Evolutionary conservation across 306 rosid genomes (phyloP).

Genomic region (Gleditsia sinensis): DNA sequence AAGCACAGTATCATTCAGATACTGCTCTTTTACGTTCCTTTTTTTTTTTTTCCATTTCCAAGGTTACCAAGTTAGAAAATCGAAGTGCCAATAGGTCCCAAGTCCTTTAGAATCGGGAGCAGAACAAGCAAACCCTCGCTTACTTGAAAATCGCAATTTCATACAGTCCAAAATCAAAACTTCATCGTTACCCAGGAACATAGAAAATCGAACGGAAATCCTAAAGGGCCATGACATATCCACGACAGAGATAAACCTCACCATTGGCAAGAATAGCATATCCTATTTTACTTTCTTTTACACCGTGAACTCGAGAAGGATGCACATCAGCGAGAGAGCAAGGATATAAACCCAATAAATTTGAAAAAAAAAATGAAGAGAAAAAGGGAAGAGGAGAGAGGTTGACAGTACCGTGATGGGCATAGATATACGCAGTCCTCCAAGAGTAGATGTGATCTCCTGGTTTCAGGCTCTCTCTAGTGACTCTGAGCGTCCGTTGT

Average conservation of each 20-base stretch:
- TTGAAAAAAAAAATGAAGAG: neutral
- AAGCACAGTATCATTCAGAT: neutral
- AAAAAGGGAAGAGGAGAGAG: neutral
- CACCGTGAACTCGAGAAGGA: neutral
- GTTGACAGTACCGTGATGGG: slow-evolving; percentile 77
- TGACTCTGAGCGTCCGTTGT: slow-evolving; percentile 50
- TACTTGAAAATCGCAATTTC: slow-evolving; percentile 1
- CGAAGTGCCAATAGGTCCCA: neutral
- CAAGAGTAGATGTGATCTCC: slow-evolving; percentile 96
- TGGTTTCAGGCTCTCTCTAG: slow-evolving; percentile 60
- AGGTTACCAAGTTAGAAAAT: slow-evolving; percentile 3
- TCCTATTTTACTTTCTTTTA: neutral
- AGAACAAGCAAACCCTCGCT: neutral
- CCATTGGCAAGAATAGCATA: neutral
- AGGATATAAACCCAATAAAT: neutral
- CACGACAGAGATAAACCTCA: neutral
- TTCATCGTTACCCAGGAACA: neutral
- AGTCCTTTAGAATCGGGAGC: neutral
- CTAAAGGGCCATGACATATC: neutral
- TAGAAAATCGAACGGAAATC: neutral
- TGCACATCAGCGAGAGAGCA: neutral
- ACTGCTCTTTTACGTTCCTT: neutral
- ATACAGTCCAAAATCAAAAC: neutral
- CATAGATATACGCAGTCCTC: slow-evolving; percentile 87
- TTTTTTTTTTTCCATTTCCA: neutral